Evolutionary conservation across 352 stramenopile genomes (phyloP).

Genomic region (Aphanomyces invadans): DNA sequence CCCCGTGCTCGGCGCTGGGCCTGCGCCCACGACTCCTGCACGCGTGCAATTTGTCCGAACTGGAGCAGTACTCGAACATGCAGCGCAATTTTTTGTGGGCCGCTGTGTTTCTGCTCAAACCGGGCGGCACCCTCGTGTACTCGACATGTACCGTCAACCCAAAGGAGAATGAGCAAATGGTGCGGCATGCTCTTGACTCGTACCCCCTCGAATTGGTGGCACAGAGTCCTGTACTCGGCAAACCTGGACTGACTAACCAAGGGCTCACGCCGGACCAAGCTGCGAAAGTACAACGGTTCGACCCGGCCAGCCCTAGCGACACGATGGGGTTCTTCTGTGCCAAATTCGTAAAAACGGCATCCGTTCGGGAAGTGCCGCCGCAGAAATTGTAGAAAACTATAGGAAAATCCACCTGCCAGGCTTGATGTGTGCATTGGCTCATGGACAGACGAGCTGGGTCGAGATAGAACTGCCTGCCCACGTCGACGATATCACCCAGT

Average conservation of each 20-base stretch:
- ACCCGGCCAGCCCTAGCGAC: slow-evolving; percentile 75
- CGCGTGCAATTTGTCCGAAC: slow-evolving; percentile 53
- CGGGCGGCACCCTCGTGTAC: slow-evolving; percentile 88
- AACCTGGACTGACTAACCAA: slow-evolving; percentile 58
- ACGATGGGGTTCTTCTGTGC: slow-evolving; percentile 94
- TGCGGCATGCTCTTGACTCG: slow-evolving; percentile 79
- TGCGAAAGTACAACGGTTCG: slow-evolving; percentile 80
- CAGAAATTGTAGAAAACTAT: no score
- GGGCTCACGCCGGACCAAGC: slow-evolving; percentile 67
- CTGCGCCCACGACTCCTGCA: slow-evolving; percentile 87
- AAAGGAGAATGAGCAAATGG: slow-evolving; percentile 90
- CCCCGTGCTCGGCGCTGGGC: slow-evolving; percentile 87
- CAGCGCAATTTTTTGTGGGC: slow-evolving; percentile 85
- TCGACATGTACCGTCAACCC: slow-evolving; percentile 93
- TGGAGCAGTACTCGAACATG: slow-evolving; percentile 76
- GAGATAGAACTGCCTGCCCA: no score
- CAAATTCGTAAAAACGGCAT: slow-evolving; percentile 84
- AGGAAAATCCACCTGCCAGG: no score
- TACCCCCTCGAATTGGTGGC: slow-evolving; percentile 79
- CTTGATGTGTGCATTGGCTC: no score
- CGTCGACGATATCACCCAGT: no score
- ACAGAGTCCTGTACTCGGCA: slow-evolving; percentile 49
- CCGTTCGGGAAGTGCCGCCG: slow-evolving; percentile 28
- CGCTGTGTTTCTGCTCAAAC: slow-evolving; percentile 84
- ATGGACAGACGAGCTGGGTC: no score